phyloP scores from a whole-genome alignment of 768 basidiomycete genomes.

The Mycena leptocephala region DNA sequence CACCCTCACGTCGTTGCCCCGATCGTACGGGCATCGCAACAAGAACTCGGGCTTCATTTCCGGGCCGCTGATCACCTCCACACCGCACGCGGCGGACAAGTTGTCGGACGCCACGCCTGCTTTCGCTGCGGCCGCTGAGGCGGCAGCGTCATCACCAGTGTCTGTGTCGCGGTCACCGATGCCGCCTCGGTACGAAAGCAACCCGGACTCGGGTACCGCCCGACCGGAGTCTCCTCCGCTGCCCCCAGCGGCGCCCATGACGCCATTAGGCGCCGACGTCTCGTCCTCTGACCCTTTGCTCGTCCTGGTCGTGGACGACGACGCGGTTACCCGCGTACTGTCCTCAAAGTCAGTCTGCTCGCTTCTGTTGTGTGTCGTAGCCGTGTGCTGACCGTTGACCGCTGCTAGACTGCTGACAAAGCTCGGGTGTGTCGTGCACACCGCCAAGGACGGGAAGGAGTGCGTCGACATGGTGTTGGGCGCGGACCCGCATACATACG shows the following conservation, averaged over 20 bases:
- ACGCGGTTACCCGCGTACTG: conserved; percentile 51
- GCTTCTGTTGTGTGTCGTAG: too few species aligned
- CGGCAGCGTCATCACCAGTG: not conserved
- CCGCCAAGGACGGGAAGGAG: conserved; percentile 54
- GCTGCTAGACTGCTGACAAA: conserved; percentile 48
- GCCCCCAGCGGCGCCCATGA: conserved; percentile 17
- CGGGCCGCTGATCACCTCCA: not conserved
- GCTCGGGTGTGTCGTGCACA: conserved; percentile 54
- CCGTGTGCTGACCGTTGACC: not conserved
- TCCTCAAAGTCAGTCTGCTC: conserved; percentile 32
- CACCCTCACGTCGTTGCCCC: conserved; percentile 1
- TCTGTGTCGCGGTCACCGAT: not conserved
- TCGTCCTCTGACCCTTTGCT: conserved; percentile 35
- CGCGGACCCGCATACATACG: conserved; percentile 42
- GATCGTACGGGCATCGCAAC: not conserved
- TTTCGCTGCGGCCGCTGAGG: not conserved
- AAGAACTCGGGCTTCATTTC: not conserved
- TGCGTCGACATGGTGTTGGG: conserved; percentile 54
- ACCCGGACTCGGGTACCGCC: conserved; percentile 9
- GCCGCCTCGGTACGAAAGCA: conserved; percentile 26
- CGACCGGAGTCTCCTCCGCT: conserved; percentile 1
- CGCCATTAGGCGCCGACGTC: not conserved
- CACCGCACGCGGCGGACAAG: too few species aligned
- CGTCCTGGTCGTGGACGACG: conserved; percentile 54
- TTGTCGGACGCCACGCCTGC: not conserved